phyloP scores from a whole-genome alignment of 2,329 filamentous ascomycete genomes.

The Pseudogymnoascus sp. region DNA sequence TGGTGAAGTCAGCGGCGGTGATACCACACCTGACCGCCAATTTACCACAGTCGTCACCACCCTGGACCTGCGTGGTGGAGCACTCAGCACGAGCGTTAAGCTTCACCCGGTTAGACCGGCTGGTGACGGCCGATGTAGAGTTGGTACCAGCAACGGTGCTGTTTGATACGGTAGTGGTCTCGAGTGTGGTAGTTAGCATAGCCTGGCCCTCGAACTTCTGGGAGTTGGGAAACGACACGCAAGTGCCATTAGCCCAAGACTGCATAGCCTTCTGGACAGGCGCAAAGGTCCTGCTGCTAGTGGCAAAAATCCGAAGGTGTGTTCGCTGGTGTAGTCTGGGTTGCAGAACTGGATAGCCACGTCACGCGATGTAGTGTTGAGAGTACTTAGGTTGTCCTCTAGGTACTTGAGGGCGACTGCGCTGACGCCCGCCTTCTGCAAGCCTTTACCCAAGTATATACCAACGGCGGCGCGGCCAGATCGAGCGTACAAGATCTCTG shows the following conservation, averaged over 20 bases:
- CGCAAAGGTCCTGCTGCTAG: slow-evolving; percentile 26
- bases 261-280: slow-evolving; percentile 9
- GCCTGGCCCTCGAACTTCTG: not conserved
- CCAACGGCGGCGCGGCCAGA: slow-evolving; percentile 26
- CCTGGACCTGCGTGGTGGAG: slow-evolving; percentile 26
- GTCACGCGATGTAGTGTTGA: slow-evolving; percentile 20
- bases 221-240: not conserved
- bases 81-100: slow-evolving; percentile 20
- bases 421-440: slow-evolving; percentile 14
- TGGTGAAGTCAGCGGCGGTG: slow-evolving; percentile 21
- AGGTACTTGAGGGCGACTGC: slow-evolving; percentile 12
- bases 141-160: not conserved
- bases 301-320: slow-evolving; percentile 29
- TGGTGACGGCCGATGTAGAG: not conserved
- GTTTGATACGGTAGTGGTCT: not conserved
- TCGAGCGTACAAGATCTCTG: slow-evolving; percentile 27
- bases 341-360: slow-evolving; percentile 30
- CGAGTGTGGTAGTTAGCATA: not conserved
- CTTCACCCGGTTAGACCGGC: not conserved
- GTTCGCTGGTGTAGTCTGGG: slow-evolving; percentile 23
- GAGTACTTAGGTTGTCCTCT: slow-evolving; percentile 15
- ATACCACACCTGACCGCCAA: slow-evolving; percentile 34
- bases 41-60: slow-evolving; percentile 31
- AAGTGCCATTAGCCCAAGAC: slow-evolving; percentile 4
- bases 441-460: slow-evolving; percentile 30